Percentiles rank a stretch among this genome's conserved stretches.
Evolutionary conservation across 495 filamentous ascomycete genomes (phyloP).

Genomic region (Talaromyces nanjingensis): DNA sequence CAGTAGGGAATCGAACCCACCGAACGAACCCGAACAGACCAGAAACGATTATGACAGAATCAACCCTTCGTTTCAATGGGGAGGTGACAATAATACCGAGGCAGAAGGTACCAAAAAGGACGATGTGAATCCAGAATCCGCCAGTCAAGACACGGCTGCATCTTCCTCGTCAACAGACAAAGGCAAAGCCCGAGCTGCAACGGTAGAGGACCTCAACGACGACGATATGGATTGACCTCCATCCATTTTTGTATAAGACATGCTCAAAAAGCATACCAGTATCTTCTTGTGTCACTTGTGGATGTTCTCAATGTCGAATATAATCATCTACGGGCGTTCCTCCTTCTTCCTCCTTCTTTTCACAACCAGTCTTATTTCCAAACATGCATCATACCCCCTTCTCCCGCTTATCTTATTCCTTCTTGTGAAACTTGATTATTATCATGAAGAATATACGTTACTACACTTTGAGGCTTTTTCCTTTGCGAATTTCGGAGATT

Average conservation of each 20-base stretch:
- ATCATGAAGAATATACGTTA: not conserved
- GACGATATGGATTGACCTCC: conserved; percentile 22
- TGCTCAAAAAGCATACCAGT: not conserved
- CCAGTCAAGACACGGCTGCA: conserved; percentile 1
- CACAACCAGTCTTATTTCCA: not conserved
- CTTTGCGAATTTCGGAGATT: not conserved
- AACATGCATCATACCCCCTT: not conserved
- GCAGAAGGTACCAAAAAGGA: not conserved
- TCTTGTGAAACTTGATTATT: not conserved
- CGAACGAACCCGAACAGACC: not conserved
- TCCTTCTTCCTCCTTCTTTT: not conserved
- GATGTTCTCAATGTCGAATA: not conserved
- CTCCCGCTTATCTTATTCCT: not conserved
- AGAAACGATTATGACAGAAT: not conserved
- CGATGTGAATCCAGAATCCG: not conserved
- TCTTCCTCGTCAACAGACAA: conserved; percentile 18
- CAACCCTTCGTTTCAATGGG: not conserved
- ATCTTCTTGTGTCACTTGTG: not conserved
- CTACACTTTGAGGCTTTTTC: not conserved
- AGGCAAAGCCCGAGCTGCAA: conserved; percentile 39
- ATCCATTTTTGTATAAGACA: not conserved
- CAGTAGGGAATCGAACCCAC: not conserved
- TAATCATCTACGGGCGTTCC: not conserved
- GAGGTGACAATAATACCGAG: not conserved
- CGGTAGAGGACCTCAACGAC: conserved; percentile 42